Evolutionary conservation across 2,329 filamentous ascomycete species (phyloP), one percentile per base, ranked within the genome.

Genomic region (Metarhizium robertsii): DNA sequence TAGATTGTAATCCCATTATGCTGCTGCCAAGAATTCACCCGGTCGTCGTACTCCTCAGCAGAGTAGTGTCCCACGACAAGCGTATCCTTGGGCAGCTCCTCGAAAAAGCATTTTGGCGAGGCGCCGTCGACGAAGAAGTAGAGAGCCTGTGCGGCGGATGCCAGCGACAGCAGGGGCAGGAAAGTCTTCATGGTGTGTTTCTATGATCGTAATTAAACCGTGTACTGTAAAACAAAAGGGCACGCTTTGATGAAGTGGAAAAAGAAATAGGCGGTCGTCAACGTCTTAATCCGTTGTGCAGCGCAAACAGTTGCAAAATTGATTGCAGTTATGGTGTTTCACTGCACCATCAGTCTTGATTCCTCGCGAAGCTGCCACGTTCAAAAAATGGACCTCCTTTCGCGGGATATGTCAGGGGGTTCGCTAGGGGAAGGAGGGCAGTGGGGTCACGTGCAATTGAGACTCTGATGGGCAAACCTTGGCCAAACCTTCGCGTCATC

Each of bases 71-170:
- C 94, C 57, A 96, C 92, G 55, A 99, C 92, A 57, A 99, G 77
- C 14, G 94, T 97, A 72, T 96, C 92, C 79, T 97, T 96, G 62
- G 94, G 92, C 57, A 99, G 82, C 73, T 97, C 92, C 77, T 99
- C 94, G 75, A 88, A 95, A 84, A 99, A 99, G 76, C 94, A 99
- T 76, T 95, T 96, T 63, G 90, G 87, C 61, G 83, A 77, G 52
- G 82, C 81, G 66, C 88, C 89, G 70, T 97, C 91, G 71, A 97
- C 86, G 78, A 88, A 97, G 80, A 99, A 95, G 84, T 95, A 92
- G 57, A 99, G 82, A 55, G 92, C 91, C 69, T 91, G 87, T 59
- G 87, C 84, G 58, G 80, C 74, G 55, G 79, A 74, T 71, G 75
- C 75, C 71, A 92, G 77, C 59, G 86, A 78, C 66, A 90, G 77